Conservation (phyloP, 441 rosid genomes). For the Gossypium davidsonii region DNA sequence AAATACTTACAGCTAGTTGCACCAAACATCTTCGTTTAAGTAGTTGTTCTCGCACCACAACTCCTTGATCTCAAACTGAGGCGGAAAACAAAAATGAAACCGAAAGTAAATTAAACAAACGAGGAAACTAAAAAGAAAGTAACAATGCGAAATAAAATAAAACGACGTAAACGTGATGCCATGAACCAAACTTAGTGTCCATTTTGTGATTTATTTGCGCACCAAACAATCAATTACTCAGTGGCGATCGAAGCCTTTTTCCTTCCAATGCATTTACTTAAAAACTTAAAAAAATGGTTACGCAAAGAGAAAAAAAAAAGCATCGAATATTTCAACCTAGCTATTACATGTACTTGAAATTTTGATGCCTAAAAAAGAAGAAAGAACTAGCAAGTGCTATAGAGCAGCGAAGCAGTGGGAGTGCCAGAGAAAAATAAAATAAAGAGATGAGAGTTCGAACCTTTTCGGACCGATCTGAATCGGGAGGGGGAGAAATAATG, state of each 20-base stretch:
- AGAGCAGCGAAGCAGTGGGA: background rate
- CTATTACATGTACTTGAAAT: background rate
- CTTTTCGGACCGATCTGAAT: constrained; percentile 3
- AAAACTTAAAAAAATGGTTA: background rate
- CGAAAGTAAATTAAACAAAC: background rate
- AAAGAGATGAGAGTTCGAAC: background rate
- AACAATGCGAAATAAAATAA: background rate
- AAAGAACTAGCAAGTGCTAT: background rate
- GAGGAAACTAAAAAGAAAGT: background rate
- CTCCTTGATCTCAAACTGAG: constrained; percentile 17
- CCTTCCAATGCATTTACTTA: background rate
- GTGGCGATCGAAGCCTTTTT: background rate
- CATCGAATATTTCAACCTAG: background rate
- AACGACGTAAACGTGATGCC: background rate
- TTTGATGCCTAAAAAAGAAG: background rate
- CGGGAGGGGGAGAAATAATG: background rate
- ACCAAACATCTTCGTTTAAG: constrained; percentile 51
- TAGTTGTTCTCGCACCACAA: constrained; percentile 10
- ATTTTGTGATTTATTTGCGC: background rate
- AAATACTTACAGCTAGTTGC: constrained; percentile 45
- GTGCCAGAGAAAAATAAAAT: background rate
- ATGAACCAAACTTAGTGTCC: background rate
- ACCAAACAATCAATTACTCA: background rate
- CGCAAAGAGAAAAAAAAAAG: background rate
- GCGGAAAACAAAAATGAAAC: constrained; percentile 10